Evolutionary conservation across 257 asterid genomes (phyloP), one percentile per base, ranked within the genome.

Genomic region (Petunia axillaris): DNA sequence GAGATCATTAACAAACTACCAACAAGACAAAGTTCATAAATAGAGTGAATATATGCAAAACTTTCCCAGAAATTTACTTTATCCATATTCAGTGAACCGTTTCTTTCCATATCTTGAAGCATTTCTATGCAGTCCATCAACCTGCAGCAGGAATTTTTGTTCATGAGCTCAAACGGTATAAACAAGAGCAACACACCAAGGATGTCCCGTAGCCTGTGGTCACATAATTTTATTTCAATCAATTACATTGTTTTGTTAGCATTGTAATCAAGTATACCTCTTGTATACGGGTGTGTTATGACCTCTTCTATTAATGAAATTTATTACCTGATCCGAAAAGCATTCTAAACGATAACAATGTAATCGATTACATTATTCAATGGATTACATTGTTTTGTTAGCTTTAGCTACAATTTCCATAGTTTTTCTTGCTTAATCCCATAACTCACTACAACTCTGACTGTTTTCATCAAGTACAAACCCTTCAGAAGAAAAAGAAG

Each of bases 21-120:
- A 15, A 83, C 82, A 81, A 64, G 62, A 68, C 77, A 76, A 82
- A 73, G 60, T 79, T 48, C 81, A 78, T 11, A 58, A 75, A 25
- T 71, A 63, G 75, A 73, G 78, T 36, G 8, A 73, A 73, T 11
- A 73, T 73, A 11, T 35, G 78, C 46, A 73, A 62, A 67, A 67
- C 16, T 67, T 38, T 15, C 75, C 75, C 81, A 83, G 41, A 83
- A 66, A 76, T 88, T 82, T 84, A 84, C 99, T 89, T 92, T 92
- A 85, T 92, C 90, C 97, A 89, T 92, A 79, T 95, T 95, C 89
- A 93, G 81, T 81, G 90, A 84, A 55, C 92, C 94, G 44, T 85
- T 87, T 81, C 87, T 89, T 86, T 90, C 96, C 93, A 93, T 86
- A 84, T 95, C 96, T 85, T 92, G 96, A 81, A 95, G 99, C 91